Evolutionary conservation across 2,329 filamentous ascomycete genomes (phyloP), one percentile per base, ranked within the genome.

Genomic region (Paramyrothecium sp.): DNA sequence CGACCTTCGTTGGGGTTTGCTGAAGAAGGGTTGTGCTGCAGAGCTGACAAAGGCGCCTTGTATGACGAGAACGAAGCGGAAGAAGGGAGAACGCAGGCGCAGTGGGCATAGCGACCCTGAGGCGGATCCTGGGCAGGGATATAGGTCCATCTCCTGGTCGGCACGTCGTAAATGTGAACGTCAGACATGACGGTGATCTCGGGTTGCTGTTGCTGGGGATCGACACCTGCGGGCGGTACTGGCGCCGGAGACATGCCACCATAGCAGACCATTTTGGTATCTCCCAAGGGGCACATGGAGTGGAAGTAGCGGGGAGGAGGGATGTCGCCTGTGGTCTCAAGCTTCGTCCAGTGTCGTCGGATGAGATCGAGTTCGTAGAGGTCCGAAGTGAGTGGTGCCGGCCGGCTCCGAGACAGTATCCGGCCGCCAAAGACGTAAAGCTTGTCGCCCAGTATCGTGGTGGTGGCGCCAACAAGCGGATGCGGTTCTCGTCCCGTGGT

Each of bases 131-230:
- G 83, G 0, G 92, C 88, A 1, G 88, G 84, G 48, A 99, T 86
- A 59, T 88, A 91, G 20, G 90, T 94, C 95, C 95, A 99, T 51
- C 83, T 89, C 66, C 84, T 88, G 0, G 89, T 89, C 1, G 86
- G 82, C 2, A 95, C 91, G 71, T 99, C 94, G 73, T 92, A 98
- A 33, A 99, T 91, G 73, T 98, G 91, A 56, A 98, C 92, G 74
- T 99, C 95, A 7, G 94, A 97, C 93, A 99, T 97, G 56, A 98
- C 95, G 2, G 92, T 89, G 4, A 98, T 91, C 68, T 97, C 93
- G 41, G 92, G 87, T 21, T 53, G 51, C 65, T 92, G 90, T 55
- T 86, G 79, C 58, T 80, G 77, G 13, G 38, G 13, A 12, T 80
- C 78, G 17, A 75, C 73, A 21, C 74, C 69, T 51, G 73, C 66